Conservation (phyloP, 768 basidiomycete genomes). For the Naematelia aurantialba region DNA sequence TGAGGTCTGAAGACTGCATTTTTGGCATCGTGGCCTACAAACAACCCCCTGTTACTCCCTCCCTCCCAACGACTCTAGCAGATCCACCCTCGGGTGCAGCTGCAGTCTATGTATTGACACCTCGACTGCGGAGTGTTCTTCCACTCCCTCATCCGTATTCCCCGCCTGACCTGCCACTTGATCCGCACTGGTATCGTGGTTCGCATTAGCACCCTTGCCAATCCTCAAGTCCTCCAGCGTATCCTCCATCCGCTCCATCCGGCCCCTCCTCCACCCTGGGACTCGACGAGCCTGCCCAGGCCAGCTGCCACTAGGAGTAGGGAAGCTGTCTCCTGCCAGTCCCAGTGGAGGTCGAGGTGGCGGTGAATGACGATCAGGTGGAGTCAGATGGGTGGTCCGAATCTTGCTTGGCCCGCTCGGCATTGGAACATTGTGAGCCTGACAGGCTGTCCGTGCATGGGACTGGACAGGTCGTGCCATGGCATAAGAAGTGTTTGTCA, state of each 20-base stretch:
- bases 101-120: no score
- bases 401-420: background rate
- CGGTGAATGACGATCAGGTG: slow-evolving; percentile 12
- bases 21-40: no score
- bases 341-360: background rate
- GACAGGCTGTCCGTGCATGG: background rate
- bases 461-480: slow-evolving; percentile 1
- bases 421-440: background rate
- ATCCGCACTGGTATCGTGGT: no score
- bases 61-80: no score
- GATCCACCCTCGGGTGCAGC: no score
- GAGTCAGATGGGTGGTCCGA: slow-evolving; percentile 11
- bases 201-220: no score
- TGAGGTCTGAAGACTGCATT: no score
- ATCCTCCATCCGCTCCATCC: slow-evolving; percentile 42
- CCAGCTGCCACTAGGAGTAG: slow-evolving; percentile 22
- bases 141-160: no score
- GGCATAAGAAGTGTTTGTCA: background rate
- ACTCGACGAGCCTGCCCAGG: slow-evolving; percentile 24
- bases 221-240: slow-evolving; percentile 27
- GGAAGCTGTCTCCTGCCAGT: background rate
- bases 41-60: no score
- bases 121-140: no score
- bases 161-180: no score
- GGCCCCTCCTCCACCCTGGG: slow-evolving; percentile 35